These are phyloP conservation scores for Geranium rotundifolium DNA, from an alignment of 345 rosid species.

Conservation along the genomic window DNA sequence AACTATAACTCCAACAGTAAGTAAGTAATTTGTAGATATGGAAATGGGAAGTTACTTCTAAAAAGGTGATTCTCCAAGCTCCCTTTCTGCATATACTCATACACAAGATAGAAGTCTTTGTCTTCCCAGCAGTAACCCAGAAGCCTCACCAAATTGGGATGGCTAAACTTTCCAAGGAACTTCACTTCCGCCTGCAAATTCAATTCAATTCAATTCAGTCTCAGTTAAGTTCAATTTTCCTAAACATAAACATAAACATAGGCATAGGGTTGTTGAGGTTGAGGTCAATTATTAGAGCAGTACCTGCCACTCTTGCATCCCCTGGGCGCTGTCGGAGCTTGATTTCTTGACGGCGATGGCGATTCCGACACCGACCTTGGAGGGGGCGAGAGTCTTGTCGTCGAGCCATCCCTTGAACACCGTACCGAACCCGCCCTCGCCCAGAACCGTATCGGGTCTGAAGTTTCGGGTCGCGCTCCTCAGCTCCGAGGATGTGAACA, in stretches of 20 bases:
- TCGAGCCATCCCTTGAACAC: constrained; percentile 89
- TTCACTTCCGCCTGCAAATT: constrained; percentile 60
- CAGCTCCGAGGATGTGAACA: constrained; percentile 43
- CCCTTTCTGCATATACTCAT: constrained; percentile 62
- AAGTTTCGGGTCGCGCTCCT: constrained; percentile 67
- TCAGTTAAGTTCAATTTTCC: too few relatives aligned
- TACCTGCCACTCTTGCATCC: constrained; percentile 79
- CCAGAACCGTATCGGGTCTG: constrained; percentile 53
- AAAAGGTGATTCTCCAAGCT: constrained; percentile 79
- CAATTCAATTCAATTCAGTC: too few relatives aligned
- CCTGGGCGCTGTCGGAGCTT: constrained; percentile 59
- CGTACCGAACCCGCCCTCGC: constrained; percentile 89
- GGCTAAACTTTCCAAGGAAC: constrained; percentile 68
- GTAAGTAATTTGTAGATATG: too few relatives aligned
- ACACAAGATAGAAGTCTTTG: constrained; percentile 52
- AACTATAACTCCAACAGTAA: too few relatives aligned
- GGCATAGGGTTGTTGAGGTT: too few relatives aligned
- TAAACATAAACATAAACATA: too few relatives aligned
- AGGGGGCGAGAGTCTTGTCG: constrained; percentile 42
- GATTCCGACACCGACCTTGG: constrained; percentile 50
- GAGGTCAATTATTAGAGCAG: neutral
- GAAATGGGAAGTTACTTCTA: constrained; percentile 30
- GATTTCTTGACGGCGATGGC: constrained; percentile 88
- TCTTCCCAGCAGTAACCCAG: constrained; percentile 85
- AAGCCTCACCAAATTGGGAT: constrained; percentile 72